Evolutionary conservation across 805 yeast genomes (phyloP), one percentile per base, ranked within the genome.

Genomic region (Teunomyces lycoperdinae): DNA sequence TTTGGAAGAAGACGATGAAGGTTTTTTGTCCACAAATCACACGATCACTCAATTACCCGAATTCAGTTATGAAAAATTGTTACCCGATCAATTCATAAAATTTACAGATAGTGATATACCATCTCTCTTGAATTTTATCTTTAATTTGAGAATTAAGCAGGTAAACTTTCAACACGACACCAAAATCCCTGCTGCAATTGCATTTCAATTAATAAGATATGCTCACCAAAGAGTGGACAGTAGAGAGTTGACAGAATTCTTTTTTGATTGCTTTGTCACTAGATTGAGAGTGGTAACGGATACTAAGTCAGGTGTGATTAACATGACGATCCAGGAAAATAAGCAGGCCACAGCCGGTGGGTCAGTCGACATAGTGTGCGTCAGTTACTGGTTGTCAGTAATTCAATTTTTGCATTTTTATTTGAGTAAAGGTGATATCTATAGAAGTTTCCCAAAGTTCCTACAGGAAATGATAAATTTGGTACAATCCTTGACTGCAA

Each of bases 301-400:
- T 44, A 78, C 87, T 0, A 79, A 77, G 52, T 76, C 85, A 13
- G 88, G 87, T 0, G 80, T 79, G 9, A 75, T 77, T 51, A 70
- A 76, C 36, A 68, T 71, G 70, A 71, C 71, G 4, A 51, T 61
- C 10, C 63, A 43, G 62, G 54, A 47, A 34, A 20, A 35, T 5
- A 35, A 50, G 10, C 50, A 49, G 51, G 11, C 26, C 7, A 29
- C 55, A 29, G 51, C 53, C 4, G 62, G 61, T 4, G 74, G 71
- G 5, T 66, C 74, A 30, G 85, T 84, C 29, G 92, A 87, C 59
- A 83, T 86, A 47, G 87, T 87, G 13, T 61, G 77, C 35, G 76
- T 85, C 51, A 85, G 96, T 44, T 92, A 89, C 63, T 94, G 98
- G 98, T 77, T 94, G 32, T 83, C 96, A 4, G 85, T 87, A 24